Conservation (phyloP, 2,329 filamentous ascomycete genomes). For the Aspergillus nomiae region DNA sequence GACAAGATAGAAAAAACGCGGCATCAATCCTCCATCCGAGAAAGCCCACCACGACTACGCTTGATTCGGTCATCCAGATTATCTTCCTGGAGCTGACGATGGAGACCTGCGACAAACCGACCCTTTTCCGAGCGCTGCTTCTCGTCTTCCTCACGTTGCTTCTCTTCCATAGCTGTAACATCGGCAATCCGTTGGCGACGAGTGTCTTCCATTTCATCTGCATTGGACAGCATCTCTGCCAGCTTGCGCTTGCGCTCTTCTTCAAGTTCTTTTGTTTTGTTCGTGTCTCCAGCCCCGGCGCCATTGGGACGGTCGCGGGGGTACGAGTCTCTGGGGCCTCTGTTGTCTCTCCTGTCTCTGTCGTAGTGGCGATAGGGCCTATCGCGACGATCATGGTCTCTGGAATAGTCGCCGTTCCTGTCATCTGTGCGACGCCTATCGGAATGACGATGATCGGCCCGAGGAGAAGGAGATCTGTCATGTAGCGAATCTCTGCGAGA, state of each 20-base stretch:
- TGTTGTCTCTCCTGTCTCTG: slow-evolving; percentile 20
- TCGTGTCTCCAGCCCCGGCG: slow-evolving; percentile 11
- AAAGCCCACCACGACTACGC: slow-evolving; percentile 36
- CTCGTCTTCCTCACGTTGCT: slow-evolving; percentile 68
- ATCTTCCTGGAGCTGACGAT: slow-evolving; percentile 37
- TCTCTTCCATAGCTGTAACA: slow-evolving; percentile 66
- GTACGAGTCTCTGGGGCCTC: slow-evolving; percentile 22
- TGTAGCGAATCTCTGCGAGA: slow-evolving; percentile 20
- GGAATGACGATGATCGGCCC: slow-evolving; percentile 10
- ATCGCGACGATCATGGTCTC: slow-evolving; percentile 14
- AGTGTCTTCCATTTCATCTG: slow-evolving; percentile 69
- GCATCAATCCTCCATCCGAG: slow-evolving; percentile 29
- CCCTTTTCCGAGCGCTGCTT: slow-evolving; percentile 37
- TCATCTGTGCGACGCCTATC: slow-evolving; percentile 19
- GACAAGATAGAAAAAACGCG: background rate
- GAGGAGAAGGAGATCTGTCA: slow-evolving; percentile 29
- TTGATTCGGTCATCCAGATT: slow-evolving; percentile 38
- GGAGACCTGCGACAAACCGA: slow-evolving; percentile 36
- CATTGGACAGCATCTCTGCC: slow-evolving; percentile 73
- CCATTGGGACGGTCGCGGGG: slow-evolving; percentile 15
- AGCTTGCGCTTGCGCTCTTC: slow-evolving; percentile 53
- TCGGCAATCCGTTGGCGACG: slow-evolving; percentile 68
- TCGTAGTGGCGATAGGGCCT: slow-evolving; percentile 7
- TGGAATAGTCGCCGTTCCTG: slow-evolving; percentile 5
- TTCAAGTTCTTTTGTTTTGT: slow-evolving; percentile 28